Base-by-base conservation (phyloP, 768 basidiomycete species). In the Baorangia bicolor region DNA sequence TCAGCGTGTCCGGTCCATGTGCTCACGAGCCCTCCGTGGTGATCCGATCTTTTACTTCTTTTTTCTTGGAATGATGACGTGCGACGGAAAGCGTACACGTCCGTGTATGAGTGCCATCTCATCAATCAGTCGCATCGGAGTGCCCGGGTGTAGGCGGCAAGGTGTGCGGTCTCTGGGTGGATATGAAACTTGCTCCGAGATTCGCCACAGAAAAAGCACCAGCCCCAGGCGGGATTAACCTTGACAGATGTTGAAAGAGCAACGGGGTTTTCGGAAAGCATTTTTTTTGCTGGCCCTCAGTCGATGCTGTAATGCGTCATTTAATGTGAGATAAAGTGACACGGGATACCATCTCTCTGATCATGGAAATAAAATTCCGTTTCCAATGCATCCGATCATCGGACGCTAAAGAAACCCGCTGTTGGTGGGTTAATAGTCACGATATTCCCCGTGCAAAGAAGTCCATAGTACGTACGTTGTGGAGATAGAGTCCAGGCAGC, bases 161-260 rank as follows among this genome's bases (percentile, higher is more conserved):
- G 31, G 35, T 35, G 38, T 25, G 27, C 23, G 16, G 51, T 46
- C 23, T 18, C 23, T 23, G 21, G 47, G 35, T 34, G 33, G 28
- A 37, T 31, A 25, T 55, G 41, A 23, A 42, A 46, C n/a, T 37
- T 37, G 25, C n/a, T 28, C 56, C 52, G 44, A 62, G 53, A 67
- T 60, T 49, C 58, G 35, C 55, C 53, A 64, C 18, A 10, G 40
- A 51, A 55, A 55, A 50, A 35, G 35, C 35, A 35, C 21, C 27
- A 33, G n/a, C 49, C 18, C 28, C 42, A 58, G 43, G 58, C 55
- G 56, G 62, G 67, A 69, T 68, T 68, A 68, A 69, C 67, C 47
- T 67, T 56, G 56, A 44, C 27, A 49, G 51, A 37, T 55, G 55
- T 28, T 21, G 46, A 58, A 49, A 41, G 50, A 49, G 46, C 25